These are phyloP conservation scores for Melampsora americana DNA, from an alignment of 1,284 basidiomycete species.

Conservation along the genomic window DNA sequence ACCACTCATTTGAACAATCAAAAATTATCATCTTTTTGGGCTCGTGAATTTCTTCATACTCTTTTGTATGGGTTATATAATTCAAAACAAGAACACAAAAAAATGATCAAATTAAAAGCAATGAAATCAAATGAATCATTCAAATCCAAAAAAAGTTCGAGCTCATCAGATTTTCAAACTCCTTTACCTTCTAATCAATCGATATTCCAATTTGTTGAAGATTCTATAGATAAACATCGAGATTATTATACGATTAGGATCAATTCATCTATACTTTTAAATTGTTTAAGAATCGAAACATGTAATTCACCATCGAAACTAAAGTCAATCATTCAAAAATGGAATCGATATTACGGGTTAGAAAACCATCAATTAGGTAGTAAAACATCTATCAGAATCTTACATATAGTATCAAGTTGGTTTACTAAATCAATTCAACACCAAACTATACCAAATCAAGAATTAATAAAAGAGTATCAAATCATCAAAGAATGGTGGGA, in stretches of 20 bases:
- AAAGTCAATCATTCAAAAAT: background rate
- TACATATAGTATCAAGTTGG: conserved; percentile 32
- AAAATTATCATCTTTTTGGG: conserved; percentile 29
- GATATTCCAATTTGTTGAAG: conserved; percentile 33
- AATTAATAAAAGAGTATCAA: background rate
- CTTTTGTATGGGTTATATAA: conserved; percentile 35
- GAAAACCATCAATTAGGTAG: conserved; percentile 5
- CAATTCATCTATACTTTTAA: conserved; percentile 25
- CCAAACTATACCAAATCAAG: background rate
- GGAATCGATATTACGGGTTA: conserved; percentile 22
- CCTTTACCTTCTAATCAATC: conserved; percentile 7
- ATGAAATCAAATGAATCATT: background rate
- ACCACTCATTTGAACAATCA: background rate
- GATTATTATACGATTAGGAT: conserved; percentile 3
- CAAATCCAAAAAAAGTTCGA: background rate
- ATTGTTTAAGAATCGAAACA: conserved; percentile 36
- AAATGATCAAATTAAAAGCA: background rate
- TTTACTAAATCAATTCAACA: conserved; percentile 14
- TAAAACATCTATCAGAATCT: conserved; percentile 17
- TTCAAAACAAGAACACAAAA: conserved; percentile 8
- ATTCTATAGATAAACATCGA: conserved; percentile 27
- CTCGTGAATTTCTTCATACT: conserved; percentile 17
- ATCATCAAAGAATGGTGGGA: background rate
- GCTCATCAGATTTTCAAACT: background rate
- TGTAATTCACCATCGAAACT: conserved; percentile 19